phyloP scores from a whole-genome alignment of 2,329 filamentous ascomycete species.

The Neofusicoccum parvum region DNA sequence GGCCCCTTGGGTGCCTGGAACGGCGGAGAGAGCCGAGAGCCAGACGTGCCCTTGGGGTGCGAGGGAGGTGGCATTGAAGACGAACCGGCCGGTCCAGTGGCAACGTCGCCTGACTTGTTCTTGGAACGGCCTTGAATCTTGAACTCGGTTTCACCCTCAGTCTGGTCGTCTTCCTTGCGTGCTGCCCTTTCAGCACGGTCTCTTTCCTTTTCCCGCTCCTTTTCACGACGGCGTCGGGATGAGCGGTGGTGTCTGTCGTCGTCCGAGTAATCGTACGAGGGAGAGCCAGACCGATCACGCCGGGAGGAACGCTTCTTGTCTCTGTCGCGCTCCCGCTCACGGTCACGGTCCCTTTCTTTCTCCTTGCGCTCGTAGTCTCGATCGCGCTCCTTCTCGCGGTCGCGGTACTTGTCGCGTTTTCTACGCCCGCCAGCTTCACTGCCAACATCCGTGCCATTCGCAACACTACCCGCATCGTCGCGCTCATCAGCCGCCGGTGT shows the following conservation, averaged over 20 bases:
- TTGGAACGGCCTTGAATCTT: conserved; percentile 48
- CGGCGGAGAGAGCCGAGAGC: conserved; percentile 7
- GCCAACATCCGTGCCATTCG: conserved; percentile 30
- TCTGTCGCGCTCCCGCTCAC: conserved; percentile 56
- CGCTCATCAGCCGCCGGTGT: conserved; percentile 33
- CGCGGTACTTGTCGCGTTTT: conserved; percentile 30
- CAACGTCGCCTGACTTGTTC: conserved; percentile 26
- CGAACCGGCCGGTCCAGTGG: conserved; percentile 20
- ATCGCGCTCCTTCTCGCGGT: conserved; percentile 48
- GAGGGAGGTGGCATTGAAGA: conserved; percentile 39
- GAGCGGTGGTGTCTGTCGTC: conserved; percentile 44
- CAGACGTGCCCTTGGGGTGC: conserved; percentile 31
- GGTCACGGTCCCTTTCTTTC: conserved; percentile 42
- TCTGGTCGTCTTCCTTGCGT: conserved; percentile 35
- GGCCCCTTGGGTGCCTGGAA: conserved; percentile 41
- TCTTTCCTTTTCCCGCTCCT: conserved; percentile 34
- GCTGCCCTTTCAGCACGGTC: conserved; percentile 30
- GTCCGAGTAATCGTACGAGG: conserved; percentile 38
- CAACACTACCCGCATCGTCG: conserved; percentile 33
- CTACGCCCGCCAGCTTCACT: conserved; percentile 35
- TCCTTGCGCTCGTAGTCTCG: conserved; percentile 36
- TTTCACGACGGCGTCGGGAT: conserved; percentile 39
- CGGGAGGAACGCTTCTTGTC: conserved; percentile 53
- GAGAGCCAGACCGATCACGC: conserved; percentile 48
- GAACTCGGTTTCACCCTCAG: conserved; percentile 49